Evolutionary conservation across 306 rosid species (phyloP).

Genomic region (Lupinus albus): DNA sequence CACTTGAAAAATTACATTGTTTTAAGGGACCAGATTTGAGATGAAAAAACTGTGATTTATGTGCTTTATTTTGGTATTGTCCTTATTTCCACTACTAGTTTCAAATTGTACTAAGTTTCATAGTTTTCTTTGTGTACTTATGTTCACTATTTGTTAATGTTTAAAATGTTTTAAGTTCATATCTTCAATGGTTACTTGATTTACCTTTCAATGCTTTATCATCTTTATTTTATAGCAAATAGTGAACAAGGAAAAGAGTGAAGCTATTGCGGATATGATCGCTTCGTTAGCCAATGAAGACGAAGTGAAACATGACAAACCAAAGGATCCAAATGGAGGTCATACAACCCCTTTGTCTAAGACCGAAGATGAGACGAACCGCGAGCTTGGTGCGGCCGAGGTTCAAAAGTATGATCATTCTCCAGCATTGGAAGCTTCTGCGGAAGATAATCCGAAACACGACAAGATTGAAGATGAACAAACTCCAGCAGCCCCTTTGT

Average conservation of each 20-base stretch:
- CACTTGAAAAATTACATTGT: background rate
- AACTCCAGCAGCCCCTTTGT: background rate
- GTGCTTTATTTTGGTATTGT: background rate
- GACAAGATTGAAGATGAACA: constrained; percentile 37
- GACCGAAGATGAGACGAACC: constrained; percentile 37
- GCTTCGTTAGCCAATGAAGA: constrained; percentile 43
- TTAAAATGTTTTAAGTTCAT: background rate
- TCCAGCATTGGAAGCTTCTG: constrained; percentile 27
- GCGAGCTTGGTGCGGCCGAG: constrained; percentile 36
- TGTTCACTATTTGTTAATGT: constrained; percentile 2
- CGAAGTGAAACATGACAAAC: constrained; percentile 48
- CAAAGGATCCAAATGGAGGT: constrained; percentile 26
- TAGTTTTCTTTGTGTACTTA: background rate
- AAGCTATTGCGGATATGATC: constrained; percentile 37
- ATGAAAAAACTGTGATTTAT: constrained; percentile 25
- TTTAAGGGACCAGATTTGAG: background rate
- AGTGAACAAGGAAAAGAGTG: constrained; percentile 57
- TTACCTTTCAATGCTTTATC: constrained; percentile 1
- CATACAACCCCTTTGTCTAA: constrained; percentile 37
- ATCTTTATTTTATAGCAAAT: constrained; percentile 43
- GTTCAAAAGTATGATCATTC: constrained; percentile 40
- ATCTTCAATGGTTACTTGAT: background rate
- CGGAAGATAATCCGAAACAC: constrained; percentile 34
- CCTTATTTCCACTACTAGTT: background rate
- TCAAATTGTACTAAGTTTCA: constrained; percentile 1